Conservation (phyloP, 176 grass and related monocot species). For the Melocanna baccifera region DNA sequence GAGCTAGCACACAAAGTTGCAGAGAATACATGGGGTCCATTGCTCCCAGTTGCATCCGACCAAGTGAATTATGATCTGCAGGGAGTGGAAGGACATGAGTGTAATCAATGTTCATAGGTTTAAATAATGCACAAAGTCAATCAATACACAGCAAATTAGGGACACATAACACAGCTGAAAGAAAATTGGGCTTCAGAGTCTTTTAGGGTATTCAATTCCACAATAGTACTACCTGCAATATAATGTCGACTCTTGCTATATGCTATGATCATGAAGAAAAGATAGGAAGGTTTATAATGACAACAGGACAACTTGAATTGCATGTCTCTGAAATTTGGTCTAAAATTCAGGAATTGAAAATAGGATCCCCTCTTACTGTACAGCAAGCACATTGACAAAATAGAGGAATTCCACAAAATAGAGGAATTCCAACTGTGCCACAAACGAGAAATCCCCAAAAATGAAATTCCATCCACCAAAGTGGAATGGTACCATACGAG, state of each 20-base stretch:
- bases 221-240: background rate
- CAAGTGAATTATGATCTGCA: slow-evolving; percentile 29
- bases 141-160: background rate
- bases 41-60: slow-evolving; percentile 4
- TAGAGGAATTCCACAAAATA: slow-evolving; percentile 1
- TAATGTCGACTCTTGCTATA: slow-evolving; percentile 6
- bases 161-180: background rate
- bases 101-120: slow-evolving; percentile 3
- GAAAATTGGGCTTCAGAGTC: background rate
- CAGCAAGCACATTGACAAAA: background rate
- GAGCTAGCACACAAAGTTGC: slow-evolving; percentile 30
- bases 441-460: background rate
- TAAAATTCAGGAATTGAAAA: background rate
- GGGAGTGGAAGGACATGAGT: background rate
- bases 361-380: background rate
- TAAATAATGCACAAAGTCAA: background rate
- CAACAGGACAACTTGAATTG: background rate
- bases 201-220: background rate
- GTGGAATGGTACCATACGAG: background rate
- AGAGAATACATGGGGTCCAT: slow-evolving; percentile 29
- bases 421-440: background rate
- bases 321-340: background rate
- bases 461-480: background rate
- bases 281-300: background rate
- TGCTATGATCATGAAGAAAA: background rate